Base-by-base conservation (phyloP, 129 eudicot genomes). In the Silybum marianum region DNA sequence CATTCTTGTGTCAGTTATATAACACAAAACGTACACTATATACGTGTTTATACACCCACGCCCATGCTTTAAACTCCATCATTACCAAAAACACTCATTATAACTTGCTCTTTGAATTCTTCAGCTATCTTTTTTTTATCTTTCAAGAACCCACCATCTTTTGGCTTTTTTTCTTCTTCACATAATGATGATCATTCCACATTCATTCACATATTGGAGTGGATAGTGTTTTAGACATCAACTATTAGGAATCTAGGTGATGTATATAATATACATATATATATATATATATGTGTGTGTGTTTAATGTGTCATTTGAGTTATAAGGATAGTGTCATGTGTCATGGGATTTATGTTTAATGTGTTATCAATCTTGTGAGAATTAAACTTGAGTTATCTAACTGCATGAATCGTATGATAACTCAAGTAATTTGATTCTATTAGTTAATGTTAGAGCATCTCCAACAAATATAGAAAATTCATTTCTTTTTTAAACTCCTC, bases 1-100 rank as follows among this genome's bases (percentile, higher is more conserved):
- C 91, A 86, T 82, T 80, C 85, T 38, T 91, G 86, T 89, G 97
- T 91, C 97, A 86, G 91, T 82, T 79, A 44, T 79, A 44, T 75
- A 69, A 28, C 60, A 16, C 7, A 18, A n/a, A 68, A 81, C 84
- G 69, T 66, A 82, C 84, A 67, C 44, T 36, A 62, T 69, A 18
- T 73, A 0, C 7, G 13, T 72, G 81, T 80, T 71, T 74, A 58
- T 82, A 69, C 76, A 69, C 83, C 80, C 83, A 71, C 80, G 71
- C 77, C 63, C 79, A 78, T 76, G 76, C 82, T 81, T 86, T 71
- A 75, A 84, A 72, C 46, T 80, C 75, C 87, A 84, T 82, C 83
- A 86, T 84, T 87, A 86, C 77, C 34, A 58, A 72, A 72, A 30
- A 71, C 39, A 83, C 83, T 83, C 86, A 83, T 83, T 44, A 71